Percentiles rank a stretch among this genome's conserved stretches.
Conservation (phyloP, 176 grass and related monocot genomes). For the Juncus effusus region DNA sequence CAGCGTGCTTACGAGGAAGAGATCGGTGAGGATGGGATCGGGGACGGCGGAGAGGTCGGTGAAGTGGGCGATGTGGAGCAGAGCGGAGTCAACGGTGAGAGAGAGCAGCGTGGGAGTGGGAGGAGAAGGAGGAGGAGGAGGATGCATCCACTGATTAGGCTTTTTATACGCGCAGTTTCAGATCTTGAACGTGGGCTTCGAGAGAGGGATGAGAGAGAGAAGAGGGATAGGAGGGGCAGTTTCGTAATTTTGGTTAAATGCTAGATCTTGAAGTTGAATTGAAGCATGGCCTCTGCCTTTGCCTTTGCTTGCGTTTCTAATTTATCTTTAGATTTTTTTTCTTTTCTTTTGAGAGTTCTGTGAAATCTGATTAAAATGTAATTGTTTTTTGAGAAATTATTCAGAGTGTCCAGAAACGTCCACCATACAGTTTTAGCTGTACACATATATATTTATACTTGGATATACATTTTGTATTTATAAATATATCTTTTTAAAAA, state of each 20-base stretch:
- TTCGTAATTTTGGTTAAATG: constrained; percentile 6
- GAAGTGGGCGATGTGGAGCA: constrained; percentile 58
- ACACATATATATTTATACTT: too few species aligned
- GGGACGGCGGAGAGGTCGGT: constrained; percentile 67
- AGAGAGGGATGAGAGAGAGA: constrained; percentile 11
- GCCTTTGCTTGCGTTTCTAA: too few species aligned
- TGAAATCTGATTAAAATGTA: too few species aligned
- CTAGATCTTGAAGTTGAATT: background rate
- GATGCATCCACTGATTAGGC: constrained; percentile 43
- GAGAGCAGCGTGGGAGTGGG: constrained; percentile 48
- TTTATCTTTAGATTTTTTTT: too few species aligned
- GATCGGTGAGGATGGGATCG: constrained; percentile 79
- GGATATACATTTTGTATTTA: too few species aligned
- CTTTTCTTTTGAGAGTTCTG: too few species aligned
- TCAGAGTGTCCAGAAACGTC: too few species aligned
- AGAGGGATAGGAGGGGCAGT: background rate
- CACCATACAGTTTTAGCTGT: too few species aligned
- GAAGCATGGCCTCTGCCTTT: too few species aligned
- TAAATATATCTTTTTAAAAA: too few species aligned
- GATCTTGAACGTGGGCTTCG: background rate
- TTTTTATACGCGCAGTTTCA: background rate
- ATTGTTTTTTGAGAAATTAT: too few species aligned
- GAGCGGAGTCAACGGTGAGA: constrained; percentile 74
- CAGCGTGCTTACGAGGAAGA: constrained; percentile 49
- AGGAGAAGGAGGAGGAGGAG: constrained; percentile 19